Evolutionary conservation across 1,139 yeast species (phyloP).

Genomic region (Suhomyces terraborum): DNA sequence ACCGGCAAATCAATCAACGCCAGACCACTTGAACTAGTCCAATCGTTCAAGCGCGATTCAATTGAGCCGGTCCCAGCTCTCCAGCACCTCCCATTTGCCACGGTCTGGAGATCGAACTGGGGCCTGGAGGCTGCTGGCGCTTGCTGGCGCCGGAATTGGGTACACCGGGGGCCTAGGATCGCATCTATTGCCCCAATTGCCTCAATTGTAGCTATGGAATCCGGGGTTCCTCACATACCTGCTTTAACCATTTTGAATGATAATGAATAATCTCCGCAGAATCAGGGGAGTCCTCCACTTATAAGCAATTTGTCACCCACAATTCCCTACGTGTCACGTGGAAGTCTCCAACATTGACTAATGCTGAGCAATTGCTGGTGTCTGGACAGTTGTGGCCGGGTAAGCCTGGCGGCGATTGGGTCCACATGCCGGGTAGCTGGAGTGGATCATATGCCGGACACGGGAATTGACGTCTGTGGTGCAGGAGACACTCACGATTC

Average conservation of each 20-base stretch:
- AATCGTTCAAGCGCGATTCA: not conserved
- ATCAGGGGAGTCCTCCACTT: constrained; percentile 5
- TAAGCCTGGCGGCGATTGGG: constrained; percentile 2
- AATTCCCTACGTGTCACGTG: constrained; percentile 6
- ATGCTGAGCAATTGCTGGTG: constrained; percentile 4
- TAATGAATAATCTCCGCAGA: constrained; percentile 2
- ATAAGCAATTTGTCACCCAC: constrained; percentile 11
- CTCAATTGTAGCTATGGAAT: not conserved
- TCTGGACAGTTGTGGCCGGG: constrained; percentile 8
- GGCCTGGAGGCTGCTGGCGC: too few relatives aligned
- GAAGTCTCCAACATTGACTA: not conserved
- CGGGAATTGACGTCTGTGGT: not conserved
- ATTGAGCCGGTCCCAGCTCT: not conserved
- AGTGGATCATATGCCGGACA: constrained; percentile 1
- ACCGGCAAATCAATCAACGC: not conserved
- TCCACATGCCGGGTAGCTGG: too few relatives aligned
- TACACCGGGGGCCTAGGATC: not conserved
- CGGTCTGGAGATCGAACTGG: too few relatives aligned
- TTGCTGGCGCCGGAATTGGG: too few relatives aligned
- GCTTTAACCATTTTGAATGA: constrained; percentile 36
- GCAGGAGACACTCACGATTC: not conserved
- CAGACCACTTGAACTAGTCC: too few relatives aligned
- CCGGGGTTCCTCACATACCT: constrained; percentile 27
- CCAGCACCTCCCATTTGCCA: not conserved
- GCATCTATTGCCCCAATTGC: not conserved